Conservation (phyloP, 2,329 filamentous ascomycete genomes). For the Tolypocladium cylindrosporum region DNA sequence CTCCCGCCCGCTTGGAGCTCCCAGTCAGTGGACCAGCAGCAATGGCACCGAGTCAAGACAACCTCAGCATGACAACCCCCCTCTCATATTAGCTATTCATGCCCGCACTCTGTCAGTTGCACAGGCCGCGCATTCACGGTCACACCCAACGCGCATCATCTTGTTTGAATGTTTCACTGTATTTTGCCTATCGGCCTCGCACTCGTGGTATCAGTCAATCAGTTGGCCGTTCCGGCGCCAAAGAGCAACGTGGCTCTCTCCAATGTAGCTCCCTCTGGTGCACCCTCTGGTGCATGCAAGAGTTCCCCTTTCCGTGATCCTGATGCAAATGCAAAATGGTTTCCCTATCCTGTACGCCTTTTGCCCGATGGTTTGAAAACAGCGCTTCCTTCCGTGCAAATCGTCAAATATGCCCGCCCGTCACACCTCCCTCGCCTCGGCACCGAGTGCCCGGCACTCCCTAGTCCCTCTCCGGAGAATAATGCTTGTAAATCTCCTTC, state of each 20-base stretch:
- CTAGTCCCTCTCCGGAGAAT: constrained; percentile 18
- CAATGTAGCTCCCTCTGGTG: constrained; percentile 2
- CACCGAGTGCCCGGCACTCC: not conserved
- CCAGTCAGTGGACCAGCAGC: not conserved
- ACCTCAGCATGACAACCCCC: not conserved
- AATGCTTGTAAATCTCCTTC: constrained; percentile 43
- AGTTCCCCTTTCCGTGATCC: constrained; percentile 5
- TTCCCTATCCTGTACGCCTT: constrained; percentile 1
- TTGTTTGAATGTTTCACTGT: not conserved
- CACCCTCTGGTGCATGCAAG: constrained; percentile 7
- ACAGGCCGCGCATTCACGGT: not conserved
- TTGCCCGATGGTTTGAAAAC: constrained; percentile 3
- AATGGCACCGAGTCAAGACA: not conserved
- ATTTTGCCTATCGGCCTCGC: not conserved
- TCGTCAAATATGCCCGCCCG: not conserved
- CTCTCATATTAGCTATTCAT: not conserved
- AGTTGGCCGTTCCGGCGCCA: constrained; percentile 3
- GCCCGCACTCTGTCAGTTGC: not conserved
- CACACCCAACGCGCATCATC: not conserved
- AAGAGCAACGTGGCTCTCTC: constrained; percentile 2
- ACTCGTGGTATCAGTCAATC: constrained; percentile 9
- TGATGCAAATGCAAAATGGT: constrained; percentile 7
- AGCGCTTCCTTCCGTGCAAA: constrained; percentile 2
- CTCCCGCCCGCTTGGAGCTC: not conserved
- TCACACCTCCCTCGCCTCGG: constrained; percentile 3